Conservation (phyloP, 306 rosid species). For the Cucumis hystrix region DNA sequence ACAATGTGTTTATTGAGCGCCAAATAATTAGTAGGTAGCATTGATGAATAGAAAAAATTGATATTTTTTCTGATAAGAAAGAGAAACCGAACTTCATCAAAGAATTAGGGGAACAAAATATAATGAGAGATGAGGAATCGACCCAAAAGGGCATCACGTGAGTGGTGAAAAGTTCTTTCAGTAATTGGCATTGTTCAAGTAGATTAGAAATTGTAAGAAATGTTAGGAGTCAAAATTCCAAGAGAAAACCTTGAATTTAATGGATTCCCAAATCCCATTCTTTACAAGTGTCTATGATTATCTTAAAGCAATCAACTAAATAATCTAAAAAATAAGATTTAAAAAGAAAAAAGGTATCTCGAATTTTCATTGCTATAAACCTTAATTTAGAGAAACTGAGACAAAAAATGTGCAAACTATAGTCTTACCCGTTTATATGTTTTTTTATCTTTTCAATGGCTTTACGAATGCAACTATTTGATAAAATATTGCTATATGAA, state of each 20-base stretch:
- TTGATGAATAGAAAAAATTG: not conserved
- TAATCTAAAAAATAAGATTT: not conserved
- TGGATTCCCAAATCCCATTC: not conserved
- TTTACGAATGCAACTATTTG: no score
- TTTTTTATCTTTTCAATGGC: no score
- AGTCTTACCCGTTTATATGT: slow-evolving; percentile 72
- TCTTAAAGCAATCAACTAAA: not conserved
- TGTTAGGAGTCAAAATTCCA: not conserved
- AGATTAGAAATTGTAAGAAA: not conserved
- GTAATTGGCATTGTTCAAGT: not conserved
- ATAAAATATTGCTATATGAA: no score
- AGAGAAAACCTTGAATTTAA: not conserved
- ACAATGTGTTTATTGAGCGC: not conserved
- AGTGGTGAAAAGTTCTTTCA: not conserved
- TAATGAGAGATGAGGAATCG: not conserved
- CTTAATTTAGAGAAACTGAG: not conserved
- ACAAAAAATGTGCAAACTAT: not conserved
- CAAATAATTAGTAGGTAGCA: not conserved
- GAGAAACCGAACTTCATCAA: not conserved
- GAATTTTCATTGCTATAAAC: not conserved
- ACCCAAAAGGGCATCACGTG: not conserved
- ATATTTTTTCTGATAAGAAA: not conserved
- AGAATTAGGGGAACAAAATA: not conserved
- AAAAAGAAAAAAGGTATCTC: not conserved
- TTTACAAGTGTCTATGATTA: not conserved